Percentiles rank a stretch among this genome's conserved stretches.
Evolutionary conservation across 2,329 filamentous ascomycete species (phyloP).

Genomic region (Microsporum canis): DNA sequence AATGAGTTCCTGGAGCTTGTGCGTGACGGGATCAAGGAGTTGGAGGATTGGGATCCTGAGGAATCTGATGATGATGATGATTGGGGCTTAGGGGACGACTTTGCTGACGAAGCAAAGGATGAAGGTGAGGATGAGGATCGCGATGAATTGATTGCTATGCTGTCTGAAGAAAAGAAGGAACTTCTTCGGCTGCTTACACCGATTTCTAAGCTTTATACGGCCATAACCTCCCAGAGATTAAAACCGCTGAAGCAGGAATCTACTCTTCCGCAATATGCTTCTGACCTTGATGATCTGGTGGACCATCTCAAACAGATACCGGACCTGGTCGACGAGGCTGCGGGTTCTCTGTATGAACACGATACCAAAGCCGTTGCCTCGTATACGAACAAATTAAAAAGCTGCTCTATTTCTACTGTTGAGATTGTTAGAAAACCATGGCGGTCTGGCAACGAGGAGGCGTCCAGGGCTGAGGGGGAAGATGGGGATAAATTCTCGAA

Average conservation of each 20-base stretch:
- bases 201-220: conserved; percentile 33
- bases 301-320: conserved; percentile 28
- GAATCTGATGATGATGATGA: conserved; percentile 47
- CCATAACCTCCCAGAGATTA: conserved; percentile 32
- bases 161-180: conserved; percentile 32
- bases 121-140: conserved; percentile 18
- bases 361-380: conserved; percentile 25
- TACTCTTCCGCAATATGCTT: conserved; percentile 12
- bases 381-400: conserved; percentile 25
- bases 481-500: conserved; percentile 62
- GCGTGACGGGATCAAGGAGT: conserved; percentile 70
- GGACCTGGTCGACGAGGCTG: conserved; percentile 35
- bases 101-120: conserved; percentile 12
- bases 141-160: conserved; percentile 21
- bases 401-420: conserved; percentile 52
- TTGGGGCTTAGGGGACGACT: conserved; percentile 14
- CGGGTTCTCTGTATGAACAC: conserved; percentile 35
- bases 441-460: conserved; percentile 48
- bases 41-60: conserved; percentile 79
- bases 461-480: conserved; percentile 44
- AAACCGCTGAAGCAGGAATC: conserved; percentile 23
- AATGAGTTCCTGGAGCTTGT: conserved; percentile 64
- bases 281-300: conserved; percentile 28
- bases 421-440: conserved; percentile 64
- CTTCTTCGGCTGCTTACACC: conserved; percentile 34